Base-by-base conservation (phyloP, 495 filamentous ascomycete genomes). In the Podospora australis region DNA sequence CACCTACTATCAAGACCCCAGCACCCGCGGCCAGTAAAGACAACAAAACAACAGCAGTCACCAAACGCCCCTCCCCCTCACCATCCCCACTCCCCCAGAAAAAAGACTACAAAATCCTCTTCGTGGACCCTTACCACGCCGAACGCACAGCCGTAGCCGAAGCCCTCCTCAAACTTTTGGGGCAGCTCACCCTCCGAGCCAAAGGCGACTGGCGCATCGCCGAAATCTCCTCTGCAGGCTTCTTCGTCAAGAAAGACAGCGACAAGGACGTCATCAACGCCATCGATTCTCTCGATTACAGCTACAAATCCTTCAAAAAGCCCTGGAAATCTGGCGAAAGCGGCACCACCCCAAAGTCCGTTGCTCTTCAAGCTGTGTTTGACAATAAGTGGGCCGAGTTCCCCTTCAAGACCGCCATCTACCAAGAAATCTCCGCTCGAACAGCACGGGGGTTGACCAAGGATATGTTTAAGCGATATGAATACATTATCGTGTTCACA, bases 401-500 rank as follows among this genome's bases (percentile, higher is more conserved):
- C 36, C 56, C 53, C 1, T 59, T 56, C 38, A 62, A 57, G 43
- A 21, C 49, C 38, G 21, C 13, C 11, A 36, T 62, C 29, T 24
- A 29, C 1, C 29, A 44, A 3, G 29, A 43, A 14, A 43, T 54
- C 14, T 6, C 26, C 2, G 40, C n/a, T 1, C 45, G 41, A 0
- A 22, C 8, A 7, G 43, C 40, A 6, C 8, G 38, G 2, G 59
- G 59, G n/a, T 14, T 59, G 22, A 30, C 8, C 8, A 44, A 39
- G 46, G 44, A 48, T 11, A 30, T 54, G 23, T 63, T 59, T 26
- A 5, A 16, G 22, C 2, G 25, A 0, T 59, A 55, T 19, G 59
- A 63, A 24, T 63, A 41, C 11, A 46, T 63, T 29, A 24, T 57
- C 14, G 56, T 54, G 2, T 63, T 62, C 36, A 59, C 59, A 13